Evolutionary conservation across 2,329 filamentous ascomycete species (phyloP).

Genomic region (Calonectria hawksworthii): DNA sequence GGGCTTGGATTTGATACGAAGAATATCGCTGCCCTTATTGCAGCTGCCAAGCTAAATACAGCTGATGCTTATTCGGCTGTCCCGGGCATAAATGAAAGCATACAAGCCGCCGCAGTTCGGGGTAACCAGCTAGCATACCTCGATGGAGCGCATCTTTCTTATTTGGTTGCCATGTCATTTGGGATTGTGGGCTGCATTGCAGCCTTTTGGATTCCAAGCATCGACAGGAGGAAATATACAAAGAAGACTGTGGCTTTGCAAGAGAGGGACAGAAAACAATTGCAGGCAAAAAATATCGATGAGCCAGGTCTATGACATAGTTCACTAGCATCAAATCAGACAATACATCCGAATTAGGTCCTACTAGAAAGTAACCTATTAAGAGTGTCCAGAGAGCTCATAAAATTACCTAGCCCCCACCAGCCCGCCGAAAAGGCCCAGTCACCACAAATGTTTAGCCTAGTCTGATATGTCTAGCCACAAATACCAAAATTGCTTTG

Average conservation of each 20-base stretch:
- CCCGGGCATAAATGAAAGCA: slow-evolving; percentile 12
- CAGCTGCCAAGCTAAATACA: slow-evolving; percentile 15
- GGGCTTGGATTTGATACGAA: slow-evolving; percentile 1
- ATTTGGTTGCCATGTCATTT: slow-evolving; percentile 27
- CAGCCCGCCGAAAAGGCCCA: too few relatives aligned
- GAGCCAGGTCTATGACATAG: background rate
- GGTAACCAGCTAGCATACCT: slow-evolving; percentile 26
- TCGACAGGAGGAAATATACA: slow-evolving; percentile 26
- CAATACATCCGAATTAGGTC: too few relatives aligned
- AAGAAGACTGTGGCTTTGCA: slow-evolving; percentile 28
- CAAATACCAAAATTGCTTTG: too few relatives aligned
- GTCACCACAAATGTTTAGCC: too few relatives aligned
- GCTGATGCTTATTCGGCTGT: slow-evolving; percentile 1
- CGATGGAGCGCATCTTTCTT: slow-evolving; percentile 25
- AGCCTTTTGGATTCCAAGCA: slow-evolving; percentile 27
- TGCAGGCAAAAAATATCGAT: slow-evolving; percentile 8
- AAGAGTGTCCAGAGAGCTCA: too few relatives aligned
- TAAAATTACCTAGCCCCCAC: too few relatives aligned
- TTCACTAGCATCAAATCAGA: too few relatives aligned
- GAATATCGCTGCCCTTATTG: background rate
- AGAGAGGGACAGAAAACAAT: slow-evolving; percentile 11
- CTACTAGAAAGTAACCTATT: too few relatives aligned
- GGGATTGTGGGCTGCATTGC: slow-evolving; percentile 19
- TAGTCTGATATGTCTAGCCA: too few relatives aligned
- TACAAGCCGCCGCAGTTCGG: slow-evolving; percentile 14